phyloP scores from a whole-genome alignment of 164 flowering plant species.

The Berberis vulgaris region DNA sequence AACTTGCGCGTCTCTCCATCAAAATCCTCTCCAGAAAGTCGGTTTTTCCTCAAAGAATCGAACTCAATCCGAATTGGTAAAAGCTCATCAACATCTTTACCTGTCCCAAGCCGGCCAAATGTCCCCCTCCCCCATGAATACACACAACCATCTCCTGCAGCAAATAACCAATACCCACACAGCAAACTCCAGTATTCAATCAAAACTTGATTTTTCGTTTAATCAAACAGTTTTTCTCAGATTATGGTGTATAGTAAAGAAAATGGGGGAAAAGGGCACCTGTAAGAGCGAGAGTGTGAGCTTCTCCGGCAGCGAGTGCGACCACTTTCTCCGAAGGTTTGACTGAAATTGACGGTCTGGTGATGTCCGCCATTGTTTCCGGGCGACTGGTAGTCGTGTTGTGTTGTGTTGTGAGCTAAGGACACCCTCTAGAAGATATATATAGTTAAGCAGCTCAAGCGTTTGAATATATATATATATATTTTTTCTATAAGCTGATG shows the following conservation, averaged over 20 bases:
- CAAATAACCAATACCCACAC: slow-evolving; percentile 2
- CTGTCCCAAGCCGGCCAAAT: slow-evolving; percentile 79
- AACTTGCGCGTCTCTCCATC: slow-evolving; percentile 25
- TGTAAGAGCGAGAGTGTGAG: slow-evolving; percentile 76
- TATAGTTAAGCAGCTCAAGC: no score
- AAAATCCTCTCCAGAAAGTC: background rate
- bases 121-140: slow-evolving; percentile 90
- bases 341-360: slow-evolving; percentile 7
- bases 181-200: background rate
- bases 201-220: background rate
- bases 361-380: slow-evolving; percentile 11
- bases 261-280: slow-evolving; percentile 20
- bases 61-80: slow-evolving; percentile 54
- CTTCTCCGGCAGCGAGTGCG: slow-evolving; percentile 74
- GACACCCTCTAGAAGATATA: no score
- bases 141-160: slow-evolving; percentile 59
- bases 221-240: background rate
- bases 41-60: slow-evolving; percentile 14
- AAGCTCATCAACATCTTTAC: slow-evolving; percentile 60
- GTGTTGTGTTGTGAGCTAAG: background rate
- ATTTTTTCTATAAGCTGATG: no score
- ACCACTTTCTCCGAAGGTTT: slow-evolving; percentile 30
- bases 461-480: no score
- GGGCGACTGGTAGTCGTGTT: background rate
- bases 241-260: background rate